Conservation (phyloP, 331 rosid species). For the Malus hybrid region DNA sequence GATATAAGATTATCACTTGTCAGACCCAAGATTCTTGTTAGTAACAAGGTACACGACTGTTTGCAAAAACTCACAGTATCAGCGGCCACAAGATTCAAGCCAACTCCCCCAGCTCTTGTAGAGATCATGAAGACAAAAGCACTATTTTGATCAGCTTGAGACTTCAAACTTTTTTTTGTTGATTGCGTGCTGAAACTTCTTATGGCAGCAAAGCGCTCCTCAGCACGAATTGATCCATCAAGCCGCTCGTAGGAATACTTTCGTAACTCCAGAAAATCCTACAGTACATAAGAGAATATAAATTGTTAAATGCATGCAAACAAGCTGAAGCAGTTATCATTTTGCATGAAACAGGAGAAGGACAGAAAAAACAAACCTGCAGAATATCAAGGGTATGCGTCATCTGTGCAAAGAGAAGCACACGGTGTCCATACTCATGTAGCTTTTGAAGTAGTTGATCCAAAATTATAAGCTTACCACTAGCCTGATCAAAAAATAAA, state of each 20-base stretch:
- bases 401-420: slow-evolving; percentile 95
- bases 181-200: slow-evolving; percentile 75
- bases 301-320: not conserved
- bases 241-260: slow-evolving; percentile 90
- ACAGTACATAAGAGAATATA: slow-evolving; percentile 4
- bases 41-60: not conserved
- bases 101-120: slow-evolving; percentile 98
- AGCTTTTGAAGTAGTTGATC: slow-evolving; percentile 85
- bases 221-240: slow-evolving; percentile 97
- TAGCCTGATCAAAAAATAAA: slow-evolving; percentile 50
- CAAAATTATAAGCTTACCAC: slow-evolving; percentile 82
- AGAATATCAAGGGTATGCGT: slow-evolving; percentile 93
- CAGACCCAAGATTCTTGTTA: not conserved
- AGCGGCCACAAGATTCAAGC: slow-evolving; percentile 93
- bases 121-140: slow-evolving; percentile 93
- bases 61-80: slow-evolving; percentile 65
- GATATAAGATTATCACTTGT: not conserved
- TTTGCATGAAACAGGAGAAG: not conserved
- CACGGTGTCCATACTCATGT: slow-evolving; percentile 66
- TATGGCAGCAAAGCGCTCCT: slow-evolving; percentile 98
- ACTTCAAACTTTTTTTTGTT: slow-evolving; percentile 34
- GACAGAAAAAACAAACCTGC: slow-evolving; percentile 43
- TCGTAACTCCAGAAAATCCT: slow-evolving; percentile 82
- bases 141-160: slow-evolving; percentile 40
- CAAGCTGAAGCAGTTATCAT: not conserved